Evolutionary conservation across 805 yeast genomes (phyloP).

Genomic region (Pichia rugopelliculosa): DNA sequence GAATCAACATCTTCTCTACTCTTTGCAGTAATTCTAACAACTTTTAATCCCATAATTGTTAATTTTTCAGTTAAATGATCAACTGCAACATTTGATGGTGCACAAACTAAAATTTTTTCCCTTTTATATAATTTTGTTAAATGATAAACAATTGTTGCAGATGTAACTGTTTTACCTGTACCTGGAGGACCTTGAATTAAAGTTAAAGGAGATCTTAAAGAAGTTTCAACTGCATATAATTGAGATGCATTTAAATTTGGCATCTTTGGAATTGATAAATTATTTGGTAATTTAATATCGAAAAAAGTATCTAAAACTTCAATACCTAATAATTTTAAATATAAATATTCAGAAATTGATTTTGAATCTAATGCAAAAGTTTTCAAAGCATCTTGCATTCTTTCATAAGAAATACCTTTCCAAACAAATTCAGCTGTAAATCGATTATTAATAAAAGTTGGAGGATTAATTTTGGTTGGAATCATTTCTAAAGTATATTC

Average conservation of each 20-base stretch:
- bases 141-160: constrained; percentile 81
- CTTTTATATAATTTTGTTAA: constrained; percentile 48
- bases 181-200: constrained; percentile 96
- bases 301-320: constrained; percentile 59
- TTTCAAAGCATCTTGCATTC: constrained; percentile 77
- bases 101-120: constrained; percentile 75
- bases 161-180: constrained; percentile 91
- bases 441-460: constrained; percentile 51
- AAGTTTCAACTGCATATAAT: constrained; percentile 64
- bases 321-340: constrained; percentile 75
- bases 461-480: constrained; percentile 35
- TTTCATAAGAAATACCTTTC: constrained; percentile 75
- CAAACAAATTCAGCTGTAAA: constrained; percentile 85
- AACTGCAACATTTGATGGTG: constrained; percentile 93
- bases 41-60: constrained; percentile 62
- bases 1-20: constrained; percentile 76
- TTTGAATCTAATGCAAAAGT: constrained; percentile 61
- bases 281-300: constrained; percentile 52
- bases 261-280: constrained; percentile 57
- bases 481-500: constrained; percentile 65
- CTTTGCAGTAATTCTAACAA: constrained; percentile 69
- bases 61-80: constrained; percentile 80
- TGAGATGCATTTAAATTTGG: constrained; percentile 74
- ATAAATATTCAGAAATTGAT: constrained; percentile 66
- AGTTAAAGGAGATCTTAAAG: constrained; percentile 63